phyloP scores from a whole-genome alignment of 768 basidiomycete species.

The Termitomyces sp. region DNA sequence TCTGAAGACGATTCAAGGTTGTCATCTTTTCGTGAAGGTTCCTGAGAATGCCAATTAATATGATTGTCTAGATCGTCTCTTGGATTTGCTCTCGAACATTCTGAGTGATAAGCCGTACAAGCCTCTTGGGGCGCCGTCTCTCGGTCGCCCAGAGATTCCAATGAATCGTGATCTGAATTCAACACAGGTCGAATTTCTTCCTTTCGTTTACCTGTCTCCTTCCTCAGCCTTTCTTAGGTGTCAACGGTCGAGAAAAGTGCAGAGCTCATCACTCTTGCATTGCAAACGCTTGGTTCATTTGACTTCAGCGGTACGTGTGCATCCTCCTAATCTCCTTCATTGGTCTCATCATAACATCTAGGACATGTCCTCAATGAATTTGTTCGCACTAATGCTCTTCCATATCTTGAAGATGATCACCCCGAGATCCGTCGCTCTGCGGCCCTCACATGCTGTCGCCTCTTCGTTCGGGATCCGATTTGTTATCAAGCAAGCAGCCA shows the following conservation, averaged over 20 bases:
- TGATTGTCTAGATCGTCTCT: constrained; percentile 62
- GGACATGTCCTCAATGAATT: constrained; percentile 96
- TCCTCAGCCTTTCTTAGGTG: constrained; percentile 22
- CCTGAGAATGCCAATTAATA: neutral
- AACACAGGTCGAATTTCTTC: constrained; percentile 32
- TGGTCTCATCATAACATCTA: constrained; percentile 20
- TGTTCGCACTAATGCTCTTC: constrained; percentile 84
- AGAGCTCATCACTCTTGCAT: constrained; percentile 73
- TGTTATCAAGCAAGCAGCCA: constrained; percentile 94
- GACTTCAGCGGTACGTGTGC: constrained; percentile 77
- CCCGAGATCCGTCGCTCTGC: constrained; percentile 84
- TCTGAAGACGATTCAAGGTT: constrained; percentile 88
- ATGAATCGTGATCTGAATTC: constrained; percentile 46
- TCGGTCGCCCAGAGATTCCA: constrained; percentile 48
- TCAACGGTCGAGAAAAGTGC: constrained; percentile 53
- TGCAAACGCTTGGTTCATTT: constrained; percentile 83
- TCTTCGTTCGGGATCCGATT: constrained; percentile 93
- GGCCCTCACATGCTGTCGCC: constrained; percentile 84
- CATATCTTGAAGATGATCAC: constrained; percentile 91
- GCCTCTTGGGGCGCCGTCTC: constrained; percentile 78
- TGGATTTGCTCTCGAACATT: constrained; percentile 78
- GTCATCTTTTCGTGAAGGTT: neutral
- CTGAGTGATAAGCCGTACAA: constrained; percentile 83
- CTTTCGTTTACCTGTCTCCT: neutral
- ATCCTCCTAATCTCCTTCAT: neutral